Percentiles rank a stretch among this genome's conserved stretches.
Evolutionary conservation across 768 basidiomycete genomes (phyloP).

Genomic region (Tylopilus vinaceipallidus): DNA sequence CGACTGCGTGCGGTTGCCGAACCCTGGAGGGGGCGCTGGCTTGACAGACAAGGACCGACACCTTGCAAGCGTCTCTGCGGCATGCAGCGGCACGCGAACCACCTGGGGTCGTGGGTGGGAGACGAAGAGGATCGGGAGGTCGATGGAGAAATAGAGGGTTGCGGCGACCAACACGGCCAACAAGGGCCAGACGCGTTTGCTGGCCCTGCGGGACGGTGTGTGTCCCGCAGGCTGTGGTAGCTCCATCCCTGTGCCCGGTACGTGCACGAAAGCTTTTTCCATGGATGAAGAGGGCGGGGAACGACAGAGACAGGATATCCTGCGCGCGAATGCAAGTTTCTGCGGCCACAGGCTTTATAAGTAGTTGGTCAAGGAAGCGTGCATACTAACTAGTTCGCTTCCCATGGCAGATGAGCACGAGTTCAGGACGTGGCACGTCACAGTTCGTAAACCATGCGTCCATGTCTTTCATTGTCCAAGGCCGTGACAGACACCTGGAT

Average conservation of each 20-base stretch:
- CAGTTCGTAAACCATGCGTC: no score
- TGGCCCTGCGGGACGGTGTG: conserved; percentile 1
- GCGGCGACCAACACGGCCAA: conserved; percentile 14
- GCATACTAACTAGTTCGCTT: no score
- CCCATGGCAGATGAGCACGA: no score
- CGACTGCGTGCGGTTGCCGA: conserved; percentile 47
- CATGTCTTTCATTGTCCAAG: no score
- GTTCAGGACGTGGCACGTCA: no score
- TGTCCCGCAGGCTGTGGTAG: not conserved
- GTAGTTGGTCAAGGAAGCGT: no score
- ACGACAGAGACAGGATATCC: no score
- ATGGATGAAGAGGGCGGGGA: no score
- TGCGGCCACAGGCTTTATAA: no score
- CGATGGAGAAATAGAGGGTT: conserved; percentile 14
- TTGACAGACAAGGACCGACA: conserved; percentile 45
- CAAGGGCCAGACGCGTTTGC: conserved; percentile 16
- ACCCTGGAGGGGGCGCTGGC: conserved; percentile 45
- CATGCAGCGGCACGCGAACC: conserved; percentile 20
- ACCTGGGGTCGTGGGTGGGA: not conserved
- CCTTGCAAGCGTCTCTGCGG: conserved; percentile 36
- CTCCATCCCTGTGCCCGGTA: not conserved
- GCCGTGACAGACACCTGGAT: no score
- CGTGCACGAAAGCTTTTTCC: conserved; percentile 6
- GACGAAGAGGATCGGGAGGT: conserved; percentile 4
- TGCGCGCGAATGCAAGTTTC: no score